phyloP scores from a whole-genome alignment of 345 rosid genomes.

The Populus alba region DNA sequence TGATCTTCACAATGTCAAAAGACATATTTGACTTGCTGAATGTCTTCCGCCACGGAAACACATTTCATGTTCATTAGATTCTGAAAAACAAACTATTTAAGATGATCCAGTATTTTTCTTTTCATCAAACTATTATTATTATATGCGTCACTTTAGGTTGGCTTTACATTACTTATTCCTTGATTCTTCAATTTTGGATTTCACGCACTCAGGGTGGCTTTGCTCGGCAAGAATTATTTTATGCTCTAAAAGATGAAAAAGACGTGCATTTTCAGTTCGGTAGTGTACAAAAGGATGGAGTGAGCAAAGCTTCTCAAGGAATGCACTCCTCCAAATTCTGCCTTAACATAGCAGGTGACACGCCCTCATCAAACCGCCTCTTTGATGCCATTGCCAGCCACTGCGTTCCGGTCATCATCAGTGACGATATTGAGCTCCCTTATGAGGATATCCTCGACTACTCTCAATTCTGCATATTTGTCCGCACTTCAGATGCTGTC shows the following conservation, averaged over 20 bases:
- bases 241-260: constrained; percentile 72
- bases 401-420: constrained; percentile 85
- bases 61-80: background rate
- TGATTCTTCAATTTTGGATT: constrained; percentile 2
- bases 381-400: constrained; percentile 95
- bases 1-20: background rate
- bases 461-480: constrained; percentile 80
- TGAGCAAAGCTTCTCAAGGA: constrained; percentile 62
- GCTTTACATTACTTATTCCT: background rate
- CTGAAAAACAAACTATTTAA: background rate
- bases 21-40: background rate
- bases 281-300: constrained; percentile 63
- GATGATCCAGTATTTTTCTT: background rate
- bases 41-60: background rate
- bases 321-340: constrained; percentile 90
- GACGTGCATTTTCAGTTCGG: constrained; percentile 88
- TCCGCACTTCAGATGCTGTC: constrained; percentile 73
- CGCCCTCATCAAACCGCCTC: constrained; percentile 95
- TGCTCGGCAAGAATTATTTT: constrained; percentile 72
- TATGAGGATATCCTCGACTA: constrained; percentile 87
- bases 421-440: constrained; percentile 93
- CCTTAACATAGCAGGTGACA: constrained; percentile 94
- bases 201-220: constrained; percentile 63
- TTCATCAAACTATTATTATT: background rate
- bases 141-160: background rate